phyloP scores from a whole-genome alignment of 306 rosid genomes.

The Chamaecrista fasciculata region DNA sequence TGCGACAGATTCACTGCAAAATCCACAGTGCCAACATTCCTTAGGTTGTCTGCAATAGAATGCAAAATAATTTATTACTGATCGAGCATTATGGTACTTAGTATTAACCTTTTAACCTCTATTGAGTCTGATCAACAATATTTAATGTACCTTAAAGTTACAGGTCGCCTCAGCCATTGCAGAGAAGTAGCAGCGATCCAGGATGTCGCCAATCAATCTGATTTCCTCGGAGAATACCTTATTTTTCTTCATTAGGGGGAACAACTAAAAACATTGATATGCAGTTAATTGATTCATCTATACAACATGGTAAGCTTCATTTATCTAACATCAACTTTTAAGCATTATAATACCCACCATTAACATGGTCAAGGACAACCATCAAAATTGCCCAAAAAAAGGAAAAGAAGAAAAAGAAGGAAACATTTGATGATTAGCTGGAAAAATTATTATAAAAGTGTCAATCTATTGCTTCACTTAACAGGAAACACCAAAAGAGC shows the following conservation, averaged over 20 bases:
- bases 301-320: neutral
- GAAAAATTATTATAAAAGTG: neutral
- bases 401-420: neutral
- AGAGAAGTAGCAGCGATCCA: neutral
- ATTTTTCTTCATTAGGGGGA: neutral
- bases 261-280: slow-evolving; percentile 5
- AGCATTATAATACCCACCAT: neutral
- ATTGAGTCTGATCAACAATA: neutral
- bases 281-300: slow-evolving; percentile 9
- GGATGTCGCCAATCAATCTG: neutral
- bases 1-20: neutral
- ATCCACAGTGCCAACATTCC: neutral
- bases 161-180: slow-evolving; percentile 11
- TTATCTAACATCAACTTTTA: slow-evolving; percentile 14
- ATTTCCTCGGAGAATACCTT: neutral
- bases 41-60: neutral
- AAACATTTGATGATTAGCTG: slow-evolving; percentile 3
- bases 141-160: neutral
- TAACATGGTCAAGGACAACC: neutral
- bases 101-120: neutral
- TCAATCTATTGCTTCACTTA: slow-evolving; percentile 23
- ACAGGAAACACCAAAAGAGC: slow-evolving; percentile 15
- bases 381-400: neutral
- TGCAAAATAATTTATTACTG: neutral
- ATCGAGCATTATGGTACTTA: neutral